Percentiles rank a stretch among this genome's conserved stretches.
phyloP scores from a whole-genome alignment of 2,329 filamentous ascomycete genomes.

The Tolypocladium paradoxum region DNA sequence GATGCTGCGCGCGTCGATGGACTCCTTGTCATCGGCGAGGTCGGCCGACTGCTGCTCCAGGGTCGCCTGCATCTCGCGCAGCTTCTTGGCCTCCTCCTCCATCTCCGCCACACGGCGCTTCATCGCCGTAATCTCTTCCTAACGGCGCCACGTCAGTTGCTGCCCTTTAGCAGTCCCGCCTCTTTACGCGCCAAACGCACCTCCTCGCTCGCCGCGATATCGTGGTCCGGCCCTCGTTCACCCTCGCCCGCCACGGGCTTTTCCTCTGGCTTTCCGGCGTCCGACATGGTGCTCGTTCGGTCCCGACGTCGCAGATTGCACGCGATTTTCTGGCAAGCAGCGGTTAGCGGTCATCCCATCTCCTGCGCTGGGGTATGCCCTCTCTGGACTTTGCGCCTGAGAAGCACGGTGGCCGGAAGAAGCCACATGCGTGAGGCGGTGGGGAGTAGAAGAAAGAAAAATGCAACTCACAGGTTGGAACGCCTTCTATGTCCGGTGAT shows the following conservation, averaged over 20 bases:
- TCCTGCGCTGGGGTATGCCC: background rate
- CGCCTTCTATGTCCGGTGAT: background rate
- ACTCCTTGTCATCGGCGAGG: constrained; percentile 85
- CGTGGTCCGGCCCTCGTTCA: constrained; percentile 17
- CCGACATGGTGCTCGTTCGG: constrained; percentile 17
- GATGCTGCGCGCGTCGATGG: constrained; percentile 88
- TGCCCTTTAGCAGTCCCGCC: constrained; percentile 4
- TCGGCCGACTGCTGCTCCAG: constrained; percentile 79
- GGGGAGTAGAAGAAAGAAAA: background rate
- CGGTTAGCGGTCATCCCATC: background rate
- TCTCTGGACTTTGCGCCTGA: background rate
- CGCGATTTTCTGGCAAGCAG: background rate
- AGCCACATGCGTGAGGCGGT: background rate
- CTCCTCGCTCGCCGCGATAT: constrained; percentile 22
- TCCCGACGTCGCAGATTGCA: background rate
- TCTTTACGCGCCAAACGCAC: constrained; percentile 22
- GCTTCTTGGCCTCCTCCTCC: constrained; percentile 79
- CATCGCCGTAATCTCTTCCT: constrained; percentile 80
- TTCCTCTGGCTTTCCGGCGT: constrained; percentile 21
- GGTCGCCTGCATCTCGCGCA: constrained; percentile 76
- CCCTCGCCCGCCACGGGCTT: constrained; percentile 14
- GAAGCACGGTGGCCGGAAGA: background rate
- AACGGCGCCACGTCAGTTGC: constrained; percentile 21
- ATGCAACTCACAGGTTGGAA: background rate
- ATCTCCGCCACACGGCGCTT: constrained; percentile 80